Conservation (phyloP, 1,284 basidiomycete genomes). For the Ganoderma sinense region DNA sequence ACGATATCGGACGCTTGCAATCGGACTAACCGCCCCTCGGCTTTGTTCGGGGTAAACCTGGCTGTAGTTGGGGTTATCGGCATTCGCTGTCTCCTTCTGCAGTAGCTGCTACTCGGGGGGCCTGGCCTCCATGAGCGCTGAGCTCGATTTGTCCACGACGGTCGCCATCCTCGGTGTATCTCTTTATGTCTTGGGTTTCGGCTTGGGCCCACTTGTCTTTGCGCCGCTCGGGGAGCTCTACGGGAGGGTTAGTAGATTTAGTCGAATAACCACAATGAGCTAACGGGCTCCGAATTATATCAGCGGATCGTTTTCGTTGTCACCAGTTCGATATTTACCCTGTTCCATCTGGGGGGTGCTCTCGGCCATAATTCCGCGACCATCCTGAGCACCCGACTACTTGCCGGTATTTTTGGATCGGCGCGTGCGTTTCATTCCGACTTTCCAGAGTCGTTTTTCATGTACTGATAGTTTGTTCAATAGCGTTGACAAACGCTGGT, state of each 20-base stretch:
- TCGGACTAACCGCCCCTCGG: conserved; percentile 34
- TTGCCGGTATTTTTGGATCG: conserved; percentile 69
- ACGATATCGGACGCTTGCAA: background rate
- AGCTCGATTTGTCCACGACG: conserved; percentile 59
- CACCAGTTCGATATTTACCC: conserved; percentile 63
- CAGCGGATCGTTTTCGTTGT: conserved; percentile 62
- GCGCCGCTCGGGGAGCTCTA: conserved; percentile 47
- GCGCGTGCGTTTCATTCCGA: conserved; percentile 47
- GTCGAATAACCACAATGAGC: background rate
- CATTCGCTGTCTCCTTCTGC: conserved; percentile 70
- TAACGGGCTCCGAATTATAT: background rate
- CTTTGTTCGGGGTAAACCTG: conserved; percentile 40
- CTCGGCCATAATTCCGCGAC: conserved; percentile 64
- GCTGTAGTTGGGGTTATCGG: conserved; percentile 43
- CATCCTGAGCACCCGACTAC: conserved; percentile 64
- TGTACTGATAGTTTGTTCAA: background rate
- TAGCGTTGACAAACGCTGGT: conserved; percentile 68
- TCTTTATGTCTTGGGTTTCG: conserved; percentile 61
- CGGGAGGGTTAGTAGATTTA: conserved; percentile 49
- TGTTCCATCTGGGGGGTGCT: conserved; percentile 72
- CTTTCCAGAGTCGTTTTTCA: no score
- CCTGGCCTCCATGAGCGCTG: conserved; percentile 51
- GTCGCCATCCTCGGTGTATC: conserved; percentile 68
- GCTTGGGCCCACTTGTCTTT: conserved; percentile 60
- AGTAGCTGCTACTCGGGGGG: conserved; percentile 69